phyloP scores from a whole-genome alignment of 202 grass and related monocot species.

The Hordeum pubiflorum region DNA sequence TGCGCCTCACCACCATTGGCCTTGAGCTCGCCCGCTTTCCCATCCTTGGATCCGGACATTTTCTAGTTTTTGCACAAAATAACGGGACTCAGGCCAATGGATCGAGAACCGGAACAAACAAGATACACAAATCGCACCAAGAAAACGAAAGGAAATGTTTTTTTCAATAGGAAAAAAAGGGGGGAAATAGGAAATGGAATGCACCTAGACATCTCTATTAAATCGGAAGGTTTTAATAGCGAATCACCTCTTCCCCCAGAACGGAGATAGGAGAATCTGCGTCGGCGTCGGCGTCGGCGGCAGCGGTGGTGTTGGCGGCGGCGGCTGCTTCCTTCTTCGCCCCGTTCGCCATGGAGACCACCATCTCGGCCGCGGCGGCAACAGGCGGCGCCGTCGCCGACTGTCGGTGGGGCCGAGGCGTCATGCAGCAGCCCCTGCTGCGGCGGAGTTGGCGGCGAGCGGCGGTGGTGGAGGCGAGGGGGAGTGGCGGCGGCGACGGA shows the following conservation, averaged over 20 bases:
- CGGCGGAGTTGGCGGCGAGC: neutral
- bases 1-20: slow-evolving; percentile 25
- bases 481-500: neutral
- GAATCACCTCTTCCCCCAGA: slow-evolving; percentile 70
- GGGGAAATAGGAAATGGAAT: neutral
- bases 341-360: slow-evolving; percentile 29
- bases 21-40: slow-evolving; percentile 15
- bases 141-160: neutral
- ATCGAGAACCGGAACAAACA: neutral
- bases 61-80: slow-evolving; percentile 35
- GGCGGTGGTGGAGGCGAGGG: neutral
- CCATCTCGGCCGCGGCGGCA: slow-evolving; percentile 14
- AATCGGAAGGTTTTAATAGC: neutral
- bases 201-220: neutral
- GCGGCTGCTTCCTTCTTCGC: slow-evolving; percentile 20
- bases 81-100: neutral
- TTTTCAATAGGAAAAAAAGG: neutral
- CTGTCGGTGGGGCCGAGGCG: neutral
- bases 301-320: neutral
- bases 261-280: slow-evolving; percentile 85
- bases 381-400: neutral
- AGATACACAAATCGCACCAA: neutral
- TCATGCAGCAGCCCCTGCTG: neutral
- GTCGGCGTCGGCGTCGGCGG: neutral
- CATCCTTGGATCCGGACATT: slow-evolving; percentile 15